Percentiles rank a stretch among this genome's conserved stretches.
Conservation (phyloP, 129 eudicot genomes). For the Scalesia atractyloides region DNA sequence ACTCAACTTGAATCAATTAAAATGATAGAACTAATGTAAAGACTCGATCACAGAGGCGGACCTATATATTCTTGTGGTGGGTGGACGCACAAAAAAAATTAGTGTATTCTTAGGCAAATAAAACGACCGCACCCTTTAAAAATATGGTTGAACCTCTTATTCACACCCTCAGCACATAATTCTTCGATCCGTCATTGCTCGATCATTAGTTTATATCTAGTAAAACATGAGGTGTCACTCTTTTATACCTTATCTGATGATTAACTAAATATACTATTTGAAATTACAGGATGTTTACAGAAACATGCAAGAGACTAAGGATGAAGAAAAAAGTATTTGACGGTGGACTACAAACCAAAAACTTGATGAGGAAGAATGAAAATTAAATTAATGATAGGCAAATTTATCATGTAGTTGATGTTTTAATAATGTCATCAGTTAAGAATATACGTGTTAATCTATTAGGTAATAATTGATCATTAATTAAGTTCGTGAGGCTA, state of each 20-base stretch:
- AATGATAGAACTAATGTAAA: too few species aligned
- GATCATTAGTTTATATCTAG: too few species aligned
- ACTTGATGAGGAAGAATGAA: slow-evolving; percentile 21
- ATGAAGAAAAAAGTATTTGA: slow-evolving; percentile 55
- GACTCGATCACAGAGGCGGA: too few species aligned
- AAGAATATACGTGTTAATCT: not conserved
- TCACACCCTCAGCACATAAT: too few species aligned
- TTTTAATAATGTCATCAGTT: slow-evolving; percentile 7
- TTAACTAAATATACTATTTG: not conserved
- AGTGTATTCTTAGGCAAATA: too few species aligned
- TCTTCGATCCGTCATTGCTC: too few species aligned
- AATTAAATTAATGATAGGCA: slow-evolving; percentile 2
- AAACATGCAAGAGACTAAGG: slow-evolving; percentile 70
- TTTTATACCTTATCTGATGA: not conserved
- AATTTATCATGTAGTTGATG: not conserved
- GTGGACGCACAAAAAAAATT: too few species aligned
- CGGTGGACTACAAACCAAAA: slow-evolving; percentile 32
- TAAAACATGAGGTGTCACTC: not conserved
- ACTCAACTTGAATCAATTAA: too few species aligned
- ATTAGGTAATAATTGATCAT: not conserved
- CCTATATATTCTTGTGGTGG: too few species aligned
- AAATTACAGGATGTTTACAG: slow-evolving; percentile 63
- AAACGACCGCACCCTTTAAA: too few species aligned
- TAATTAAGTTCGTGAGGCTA: not conserved
- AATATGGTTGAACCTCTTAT: too few species aligned